These are phyloP conservation scores for Penicillium mononematosum DNA, from an alignment of 495 filamentous ascomycete species.

Conservation along the genomic window DNA sequence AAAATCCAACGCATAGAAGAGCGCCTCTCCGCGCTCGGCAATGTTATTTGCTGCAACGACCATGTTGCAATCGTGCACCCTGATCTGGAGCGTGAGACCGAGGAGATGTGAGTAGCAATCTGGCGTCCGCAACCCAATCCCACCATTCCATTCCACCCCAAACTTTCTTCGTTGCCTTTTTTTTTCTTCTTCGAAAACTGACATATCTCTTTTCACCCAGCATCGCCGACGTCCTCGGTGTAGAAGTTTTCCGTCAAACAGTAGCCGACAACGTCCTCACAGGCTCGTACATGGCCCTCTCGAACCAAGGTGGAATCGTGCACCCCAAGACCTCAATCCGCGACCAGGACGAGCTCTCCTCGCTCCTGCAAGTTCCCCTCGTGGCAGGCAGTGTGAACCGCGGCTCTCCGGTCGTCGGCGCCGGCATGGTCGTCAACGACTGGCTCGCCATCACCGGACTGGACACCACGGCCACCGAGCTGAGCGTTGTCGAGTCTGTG, in stretches of 20 bases:
- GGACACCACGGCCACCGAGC: conserved; percentile 94
- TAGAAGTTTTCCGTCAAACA: conserved; percentile 98
- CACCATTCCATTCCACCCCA: not conserved
- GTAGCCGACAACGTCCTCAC: conserved; percentile 95
- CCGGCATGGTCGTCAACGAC: conserved; percentile 98
- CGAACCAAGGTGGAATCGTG: conserved; percentile 94
- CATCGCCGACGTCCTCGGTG: conserved; percentile 92
- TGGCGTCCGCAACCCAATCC: not conserved
- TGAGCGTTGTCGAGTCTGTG: conserved; percentile 93
- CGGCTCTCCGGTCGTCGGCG: conserved; percentile 89
- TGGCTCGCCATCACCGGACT: conserved; percentile 97
- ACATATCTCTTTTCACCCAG: conserved; percentile 20
- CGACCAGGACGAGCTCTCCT: conserved; percentile 95
- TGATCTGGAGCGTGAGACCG: conserved; percentile 94
- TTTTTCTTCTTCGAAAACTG: conserved; percentile 4
- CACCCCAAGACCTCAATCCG: conserved; percentile 95
- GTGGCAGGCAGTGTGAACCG: conserved; percentile 93
- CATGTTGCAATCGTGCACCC: conserved; percentile 95
- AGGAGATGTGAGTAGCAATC: conserved; percentile 62
- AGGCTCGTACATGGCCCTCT: conserved; percentile 92
- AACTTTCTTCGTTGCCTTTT: not conserved
- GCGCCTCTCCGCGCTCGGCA: conserved; percentile 90
- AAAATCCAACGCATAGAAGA: conserved; percentile 97
- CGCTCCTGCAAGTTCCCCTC: conserved; percentile 89
- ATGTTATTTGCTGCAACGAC: conserved; percentile 95